Evolutionary conservation across 2,329 filamentous ascomycete genomes (phyloP), one percentile per base, ranked within the genome.

Genomic region (Fusarium brachygibbosum): DNA sequence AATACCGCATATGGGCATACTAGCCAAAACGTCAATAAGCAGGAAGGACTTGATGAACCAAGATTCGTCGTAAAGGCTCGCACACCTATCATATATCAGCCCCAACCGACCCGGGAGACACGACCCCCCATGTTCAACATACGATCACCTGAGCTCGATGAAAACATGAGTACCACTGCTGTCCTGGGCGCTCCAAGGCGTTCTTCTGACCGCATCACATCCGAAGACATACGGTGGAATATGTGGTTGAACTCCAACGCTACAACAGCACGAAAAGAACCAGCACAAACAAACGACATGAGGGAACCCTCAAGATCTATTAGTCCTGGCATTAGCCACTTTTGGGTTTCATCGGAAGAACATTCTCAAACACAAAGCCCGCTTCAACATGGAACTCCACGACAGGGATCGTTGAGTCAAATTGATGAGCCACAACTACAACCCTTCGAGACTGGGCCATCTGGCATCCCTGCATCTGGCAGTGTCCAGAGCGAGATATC

Each of bases 1-100:
- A 28, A 19, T 16, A 35, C 21, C 17, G 12, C 23, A 10, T 7
- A 42, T 7, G 11, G 16, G 6, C 16, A 46, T 32, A 14, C 4
- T 13, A 28, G 14, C 13, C 42, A 38, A 13, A 31, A 40, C 17
- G 37, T 1, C 29, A 31, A 46, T 7, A n/a, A 19, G 21, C 21
- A 16, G 40, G 31, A 23, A 35, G 32, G 17, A 11, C 19, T 12
- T 21, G 58, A 74, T 23, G 60, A 66, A 21, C 64, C 67, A 6
- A 57, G 45, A 52, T 63, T 66, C 19, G 21, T 72, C n/a, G 58
- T 69, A 4, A 57, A 44, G 6, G 69, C 71, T 11, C 62, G 57
- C 6, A 63, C 67, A 12, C 37, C 53, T 31, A 44, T 66, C 11
- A 68, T 76, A n/a, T 60, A 76, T 28, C 74, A 78, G 16, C 76